Conservation (phyloP, 1,139 yeast genomes). For the Casaregolazyma lundiana region DNA sequence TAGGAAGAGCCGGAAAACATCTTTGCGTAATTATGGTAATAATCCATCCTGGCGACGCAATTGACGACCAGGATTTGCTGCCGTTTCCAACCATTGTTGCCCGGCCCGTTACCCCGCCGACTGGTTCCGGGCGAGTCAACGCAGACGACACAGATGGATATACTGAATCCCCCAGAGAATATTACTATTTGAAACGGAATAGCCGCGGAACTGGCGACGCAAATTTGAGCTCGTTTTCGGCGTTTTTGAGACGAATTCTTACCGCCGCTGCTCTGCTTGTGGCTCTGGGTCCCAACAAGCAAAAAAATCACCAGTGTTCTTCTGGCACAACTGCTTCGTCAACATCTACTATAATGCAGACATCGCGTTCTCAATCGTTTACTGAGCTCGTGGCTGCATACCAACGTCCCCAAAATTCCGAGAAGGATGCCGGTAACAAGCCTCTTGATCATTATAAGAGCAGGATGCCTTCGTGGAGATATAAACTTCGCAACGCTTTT, state of each 20-base stretch:
- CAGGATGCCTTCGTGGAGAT: conserved; percentile 57
- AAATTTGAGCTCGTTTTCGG: not conserved
- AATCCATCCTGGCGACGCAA: conserved; percentile 8
- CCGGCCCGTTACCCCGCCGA: conserved; percentile 16
- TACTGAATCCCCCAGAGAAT: conserved; percentile 1
- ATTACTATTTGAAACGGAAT: conserved; percentile 4
- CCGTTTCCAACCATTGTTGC: conserved; percentile 12
- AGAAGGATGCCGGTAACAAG: conserved; percentile 67
- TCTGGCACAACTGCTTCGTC: conserved; percentile 7
- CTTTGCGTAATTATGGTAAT: not conserved
- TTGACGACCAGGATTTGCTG: conserved; percentile 8
- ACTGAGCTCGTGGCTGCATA: conserved; percentile 26
- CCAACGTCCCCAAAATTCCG: conserved; percentile 26
- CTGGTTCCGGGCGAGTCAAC: not conserved
- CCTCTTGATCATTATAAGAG: conserved; percentile 60
- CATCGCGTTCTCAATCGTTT: conserved; percentile 23
- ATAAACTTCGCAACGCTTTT: conserved; percentile 49
- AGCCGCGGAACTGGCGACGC: not conserved
- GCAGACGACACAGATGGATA: not conserved
- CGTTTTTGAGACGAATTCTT: not conserved
- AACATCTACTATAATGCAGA: conserved; percentile 5
- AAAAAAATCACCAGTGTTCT: not conserved
- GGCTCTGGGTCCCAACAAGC: not conserved
- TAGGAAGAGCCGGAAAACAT: not conserved
- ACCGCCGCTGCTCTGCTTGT: not conserved